Conservation (phyloP, 768 basidiomycete genomes). For the Mycena vitilis region DNA sequence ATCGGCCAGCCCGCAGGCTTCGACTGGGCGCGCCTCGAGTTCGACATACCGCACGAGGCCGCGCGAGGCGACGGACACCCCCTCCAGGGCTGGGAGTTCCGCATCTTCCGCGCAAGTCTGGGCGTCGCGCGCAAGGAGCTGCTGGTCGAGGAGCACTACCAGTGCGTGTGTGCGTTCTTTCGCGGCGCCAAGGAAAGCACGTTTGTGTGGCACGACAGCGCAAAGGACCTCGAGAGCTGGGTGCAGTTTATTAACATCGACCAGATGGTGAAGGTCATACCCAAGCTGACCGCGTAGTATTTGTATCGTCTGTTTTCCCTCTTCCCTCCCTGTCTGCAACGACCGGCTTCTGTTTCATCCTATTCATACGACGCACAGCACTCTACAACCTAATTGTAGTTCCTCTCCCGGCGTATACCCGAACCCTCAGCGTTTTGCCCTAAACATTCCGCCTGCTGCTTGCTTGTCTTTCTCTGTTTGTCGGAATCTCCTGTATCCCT, state of each 20-base stretch:
- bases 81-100: conserved; percentile 87
- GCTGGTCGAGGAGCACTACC: conserved; percentile 75
- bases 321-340: not conserved
- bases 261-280: conserved; percentile 83
- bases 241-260: conserved; percentile 88
- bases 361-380: not conserved
- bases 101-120: conserved; percentile 79
- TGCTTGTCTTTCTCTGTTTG: not conserved
- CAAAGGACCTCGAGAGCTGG: conserved; percentile 79
- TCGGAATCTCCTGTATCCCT: conserved; percentile 2
- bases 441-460: not conserved
- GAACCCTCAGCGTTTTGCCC: not conserved
- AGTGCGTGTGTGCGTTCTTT: conserved; percentile 84
- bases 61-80: conserved; percentile 77
- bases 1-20: conserved; percentile 86
- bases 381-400: not conserved
- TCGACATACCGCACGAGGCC: conserved; percentile 72
- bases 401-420: not conserved
- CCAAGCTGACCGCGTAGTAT: conserved; percentile 71
- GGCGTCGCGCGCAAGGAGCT: conserved; percentile 70
- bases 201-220: conserved; percentile 78
- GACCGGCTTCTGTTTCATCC: not conserved
- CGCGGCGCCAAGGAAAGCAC: conserved; percentile 71
- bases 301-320: not conserved
- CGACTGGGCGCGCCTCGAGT: conserved; percentile 85